Percentiles rank a stretch among this genome's conserved stretches.
These are phyloP conservation scores for Chrysopogon serrulatus DNA, from an alignment of 176 grass and related monocot species.

Conservation along the genomic window DNA sequence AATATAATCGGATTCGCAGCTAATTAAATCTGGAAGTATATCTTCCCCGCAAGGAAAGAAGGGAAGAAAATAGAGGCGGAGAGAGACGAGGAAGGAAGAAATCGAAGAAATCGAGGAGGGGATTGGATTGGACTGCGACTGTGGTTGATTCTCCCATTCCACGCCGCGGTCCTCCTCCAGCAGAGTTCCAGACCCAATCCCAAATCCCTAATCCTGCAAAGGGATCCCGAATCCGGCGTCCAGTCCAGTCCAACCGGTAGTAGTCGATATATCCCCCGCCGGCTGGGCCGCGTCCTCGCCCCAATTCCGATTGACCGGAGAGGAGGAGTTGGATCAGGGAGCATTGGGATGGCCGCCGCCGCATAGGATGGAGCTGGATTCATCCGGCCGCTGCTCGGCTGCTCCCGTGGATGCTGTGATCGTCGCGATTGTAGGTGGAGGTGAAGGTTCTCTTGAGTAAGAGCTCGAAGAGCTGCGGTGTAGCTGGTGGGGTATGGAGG, in stretches of 20 bases:
- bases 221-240: slow-evolving; percentile 25
- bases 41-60: slow-evolving; percentile 2
- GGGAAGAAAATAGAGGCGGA: not conserved
- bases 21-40: slow-evolving; percentile 4
- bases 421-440: slow-evolving; percentile 1
- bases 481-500: slow-evolving; percentile 29
- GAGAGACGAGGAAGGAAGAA: slow-evolving; percentile 16
- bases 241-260: slow-evolving; percentile 16
- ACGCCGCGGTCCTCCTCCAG: not conserved
- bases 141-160: not conserved
- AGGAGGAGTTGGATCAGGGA: slow-evolving; percentile 20
- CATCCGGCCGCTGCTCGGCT: slow-evolving; percentile 37
- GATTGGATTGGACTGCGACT: slow-evolving; percentile 27
- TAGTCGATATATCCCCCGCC: slow-evolving; percentile 14
- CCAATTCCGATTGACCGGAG: not conserved
- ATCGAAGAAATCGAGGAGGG: not conserved
- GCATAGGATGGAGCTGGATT: slow-evolving; percentile 64
- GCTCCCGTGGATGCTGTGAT: slow-evolving; percentile 37
- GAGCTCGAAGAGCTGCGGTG: not conserved
- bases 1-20: not conserved
- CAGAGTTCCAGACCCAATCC: not conserved
- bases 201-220: not conserved
- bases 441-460: not conserved
- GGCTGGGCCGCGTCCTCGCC: not conserved
- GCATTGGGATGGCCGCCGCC: slow-evolving; percentile 25